phyloP scores from a whole-genome alignment of 768 basidiomycete species.

The Pisolithus orientalis region DNA sequence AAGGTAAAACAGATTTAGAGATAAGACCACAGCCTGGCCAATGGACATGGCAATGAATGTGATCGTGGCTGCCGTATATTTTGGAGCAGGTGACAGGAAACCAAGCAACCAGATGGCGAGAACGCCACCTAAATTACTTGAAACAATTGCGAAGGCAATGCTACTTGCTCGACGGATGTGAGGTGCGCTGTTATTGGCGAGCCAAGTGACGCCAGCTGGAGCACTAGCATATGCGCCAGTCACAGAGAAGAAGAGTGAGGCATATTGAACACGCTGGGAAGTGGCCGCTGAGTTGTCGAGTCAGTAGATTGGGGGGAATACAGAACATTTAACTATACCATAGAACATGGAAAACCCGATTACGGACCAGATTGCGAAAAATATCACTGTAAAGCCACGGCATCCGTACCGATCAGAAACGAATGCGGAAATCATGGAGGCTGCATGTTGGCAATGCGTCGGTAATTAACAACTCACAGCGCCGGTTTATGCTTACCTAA shows the following conservation, averaged over 20 bases:
- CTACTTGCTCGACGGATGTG: constrained; percentile 51
- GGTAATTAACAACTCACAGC: not conserved
- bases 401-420: constrained; percentile 48
- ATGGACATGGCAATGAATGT: too few species aligned
- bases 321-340: constrained; percentile 26
- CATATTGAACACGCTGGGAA: constrained; percentile 42
- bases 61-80: too few species aligned
- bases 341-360: constrained; percentile 53
- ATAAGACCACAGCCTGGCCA: too few species aligned
- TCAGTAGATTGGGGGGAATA: not conserved
- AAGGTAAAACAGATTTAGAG: too few species aligned
- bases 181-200: constrained; percentile 55
- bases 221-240: constrained; percentile 46
- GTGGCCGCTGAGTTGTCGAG: constrained; percentile 8
- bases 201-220: constrained; percentile 52
- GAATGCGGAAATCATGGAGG: constrained; percentile 36
- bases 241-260: constrained; percentile 50
- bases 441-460: constrained; percentile 10
- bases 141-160: constrained; percentile 50
- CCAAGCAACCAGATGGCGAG: constrained; percentile 52
- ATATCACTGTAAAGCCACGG: constrained; percentile 42
- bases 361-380: constrained; percentile 36
- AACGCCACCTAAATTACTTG: constrained; percentile 56
- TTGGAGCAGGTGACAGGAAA: too few species aligned
- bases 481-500: constrained; percentile 29